Conservation (phyloP, 305 asterid species). For the Fraxinus velutina region DNA sequence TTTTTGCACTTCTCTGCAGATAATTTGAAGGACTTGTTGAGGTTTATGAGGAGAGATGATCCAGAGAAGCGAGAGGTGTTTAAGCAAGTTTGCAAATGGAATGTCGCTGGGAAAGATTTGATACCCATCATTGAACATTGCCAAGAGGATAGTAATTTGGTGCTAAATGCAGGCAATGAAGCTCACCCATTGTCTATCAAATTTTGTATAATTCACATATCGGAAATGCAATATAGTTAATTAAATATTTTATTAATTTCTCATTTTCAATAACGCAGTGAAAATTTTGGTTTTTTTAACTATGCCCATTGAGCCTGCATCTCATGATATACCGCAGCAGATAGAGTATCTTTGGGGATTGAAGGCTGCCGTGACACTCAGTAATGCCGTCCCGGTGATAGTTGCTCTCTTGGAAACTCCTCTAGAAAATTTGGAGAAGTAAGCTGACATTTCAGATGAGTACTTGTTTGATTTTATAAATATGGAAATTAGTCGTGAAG, state of each 20-base stretch:
- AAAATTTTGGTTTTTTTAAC: constrained; percentile 89
- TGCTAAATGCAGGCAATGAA: constrained; percentile 65
- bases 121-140: constrained; percentile 69
- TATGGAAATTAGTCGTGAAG: constrained; percentile 2
- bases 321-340: constrained; percentile 75
- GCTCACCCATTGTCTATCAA: background rate
- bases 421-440: constrained; percentile 80
- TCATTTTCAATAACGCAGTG: constrained; percentile 45
- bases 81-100: constrained; percentile 93
- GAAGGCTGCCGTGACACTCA: constrained; percentile 61
- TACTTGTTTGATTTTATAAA: background rate
- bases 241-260: background rate
- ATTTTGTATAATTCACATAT: background rate
- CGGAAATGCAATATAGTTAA: background rate
- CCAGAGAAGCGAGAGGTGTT: constrained; percentile 88
- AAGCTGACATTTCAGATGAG: constrained; percentile 18
- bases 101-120: constrained; percentile 61
- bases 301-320: constrained; percentile 84
- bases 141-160: constrained; percentile 74
- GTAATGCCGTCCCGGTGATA: constrained; percentile 69
- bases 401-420: constrained; percentile 78
- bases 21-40: constrained; percentile 81
- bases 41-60: constrained; percentile 90
- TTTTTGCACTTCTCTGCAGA: constrained; percentile 36
- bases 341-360: constrained; percentile 83